Base-by-base conservation (phyloP, 495 filamentous ascomycete species). In the Podospora bellae-mahoneyi region DNA sequence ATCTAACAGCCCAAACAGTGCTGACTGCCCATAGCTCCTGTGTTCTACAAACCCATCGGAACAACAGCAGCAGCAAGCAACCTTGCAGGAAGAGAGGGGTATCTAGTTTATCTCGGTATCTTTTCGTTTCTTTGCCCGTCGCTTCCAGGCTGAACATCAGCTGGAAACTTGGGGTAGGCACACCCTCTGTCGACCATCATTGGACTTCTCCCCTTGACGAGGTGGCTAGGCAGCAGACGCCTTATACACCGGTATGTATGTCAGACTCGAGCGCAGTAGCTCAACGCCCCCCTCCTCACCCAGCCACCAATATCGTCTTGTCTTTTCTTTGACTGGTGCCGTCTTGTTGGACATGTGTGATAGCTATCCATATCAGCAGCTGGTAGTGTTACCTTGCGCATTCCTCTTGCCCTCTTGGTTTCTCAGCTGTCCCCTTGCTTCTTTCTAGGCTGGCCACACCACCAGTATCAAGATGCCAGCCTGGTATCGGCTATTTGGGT, bases 401-500 rank as follows among this genome's bases (percentile, higher is more conserved):
- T 48, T 48, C 0, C 0, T 48, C 2, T 23, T 58, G 55, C 55
- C 18, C n/a, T 20, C n/a, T 23, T 56, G 27, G 44, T 18, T 56
- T 27, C 23, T 2, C 44, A 56, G 16, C 28, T 10, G 39, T 10
- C 2, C 30, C 34, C 5, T 20, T 53, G 28, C 4, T 23, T 58
- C 55, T 60, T 48, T 10, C 66, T 53, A 18, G 6, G 13, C 15
- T 48, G 39, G 39, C 39, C 39, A 32, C 44, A 16, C 32, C 69
- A 19, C 65, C 61, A 23, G 65, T 66, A 19, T 13, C 75, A 48
- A 48, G 39, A 48, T 15, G 56, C 63, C 48, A 68, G 70, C 26
- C 58, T 76, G 20, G 6, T 77, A 34, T 58, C 23, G 55, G 71
- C 72, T 5, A 27, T 75, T 32, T 61, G 72, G 48, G n/a, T 76